phyloP scores from a whole-genome alignment of 495 filamentous ascomycete genomes.

The Filosporella fistucella region DNA sequence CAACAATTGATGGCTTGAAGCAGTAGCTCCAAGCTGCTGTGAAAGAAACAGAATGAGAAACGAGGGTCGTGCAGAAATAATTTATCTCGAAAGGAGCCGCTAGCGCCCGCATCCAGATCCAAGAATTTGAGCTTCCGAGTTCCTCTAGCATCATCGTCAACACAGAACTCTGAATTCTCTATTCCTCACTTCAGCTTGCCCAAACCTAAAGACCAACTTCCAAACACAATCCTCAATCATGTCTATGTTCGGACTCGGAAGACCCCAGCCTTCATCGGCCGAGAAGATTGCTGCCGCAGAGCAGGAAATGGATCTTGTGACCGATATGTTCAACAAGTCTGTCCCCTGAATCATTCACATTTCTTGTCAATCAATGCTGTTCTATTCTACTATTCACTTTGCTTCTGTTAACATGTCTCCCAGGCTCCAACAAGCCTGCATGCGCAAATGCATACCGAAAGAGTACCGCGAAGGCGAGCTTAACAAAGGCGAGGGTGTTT shows the following conservation, averaged over 20 bases:
- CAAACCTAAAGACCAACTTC: constrained; percentile 7
- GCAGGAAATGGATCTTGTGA: constrained; percentile 89
- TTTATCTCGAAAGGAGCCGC: constrained; percentile 1
- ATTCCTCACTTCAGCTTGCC: background rate
- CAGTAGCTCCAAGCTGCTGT: constrained; percentile 6
- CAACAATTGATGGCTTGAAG: constrained; percentile 10
- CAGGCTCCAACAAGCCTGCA: constrained; percentile 83
- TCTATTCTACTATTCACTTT: background rate
- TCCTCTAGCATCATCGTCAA: constrained; percentile 5
- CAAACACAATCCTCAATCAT: constrained; percentile 50
- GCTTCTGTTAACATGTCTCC: background rate
- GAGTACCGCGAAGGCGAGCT: constrained; percentile 93
- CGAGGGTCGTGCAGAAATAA: constrained; percentile 1
- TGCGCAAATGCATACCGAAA: constrained; percentile 83
- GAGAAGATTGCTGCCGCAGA: constrained; percentile 95
- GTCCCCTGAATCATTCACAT: constrained; percentile 5
- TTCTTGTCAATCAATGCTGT: background rate
- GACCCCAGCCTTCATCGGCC: constrained; percentile 84
- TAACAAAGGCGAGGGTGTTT: constrained; percentile 97
- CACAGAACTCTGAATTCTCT: background rate
- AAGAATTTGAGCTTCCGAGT: constrained; percentile 6
- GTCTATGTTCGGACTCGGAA: constrained; percentile 87
- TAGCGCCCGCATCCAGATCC: constrained; percentile 19
- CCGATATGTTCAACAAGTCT: constrained; percentile 95
- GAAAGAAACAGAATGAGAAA: background rate